phyloP scores from a whole-genome alignment of 495 filamentous ascomycete genomes.

The Jackrogersella minutella region DNA sequence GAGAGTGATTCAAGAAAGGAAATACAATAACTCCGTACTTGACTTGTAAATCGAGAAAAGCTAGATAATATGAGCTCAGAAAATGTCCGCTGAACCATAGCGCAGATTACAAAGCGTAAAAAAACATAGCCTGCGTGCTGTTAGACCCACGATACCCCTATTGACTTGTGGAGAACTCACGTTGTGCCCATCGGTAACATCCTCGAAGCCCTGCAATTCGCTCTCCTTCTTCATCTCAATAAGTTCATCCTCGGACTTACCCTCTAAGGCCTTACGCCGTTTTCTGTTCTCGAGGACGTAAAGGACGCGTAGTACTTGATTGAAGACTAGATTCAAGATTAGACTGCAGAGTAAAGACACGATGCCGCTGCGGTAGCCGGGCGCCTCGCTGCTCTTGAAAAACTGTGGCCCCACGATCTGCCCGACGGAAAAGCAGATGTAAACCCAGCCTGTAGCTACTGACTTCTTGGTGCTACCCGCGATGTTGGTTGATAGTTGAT shows the following conservation, averaged over 20 bases:
- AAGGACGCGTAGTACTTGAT: constrained; percentile 29
- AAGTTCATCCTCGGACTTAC: constrained; percentile 39
- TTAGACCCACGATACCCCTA: background rate
- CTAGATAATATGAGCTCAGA: background rate
- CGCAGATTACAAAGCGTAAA: constrained; percentile 22
- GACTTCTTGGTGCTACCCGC: constrained; percentile 48
- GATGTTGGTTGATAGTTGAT: constrained; percentile 40
- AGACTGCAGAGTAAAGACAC: constrained; percentile 38
- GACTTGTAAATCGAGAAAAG: background rate
- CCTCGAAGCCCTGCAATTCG: constrained; percentile 42
- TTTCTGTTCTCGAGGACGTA: constrained; percentile 40
- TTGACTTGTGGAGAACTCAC: constrained; percentile 25
- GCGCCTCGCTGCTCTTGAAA: constrained; percentile 33
- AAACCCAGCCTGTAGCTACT: constrained; percentile 41
- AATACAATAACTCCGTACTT: background rate
- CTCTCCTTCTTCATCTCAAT: constrained; percentile 38
- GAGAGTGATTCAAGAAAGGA: too few relatives aligned
- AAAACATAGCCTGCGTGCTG: constrained; percentile 32
- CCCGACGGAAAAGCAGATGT: constrained; percentile 45
- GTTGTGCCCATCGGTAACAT: constrained; percentile 44
- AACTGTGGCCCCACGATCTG: constrained; percentile 45
- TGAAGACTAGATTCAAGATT: constrained; percentile 34
- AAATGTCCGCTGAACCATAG: background rate
- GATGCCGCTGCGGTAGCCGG: constrained; percentile 30
- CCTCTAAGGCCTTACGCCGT: constrained; percentile 29